phyloP scores from a whole-genome alignment of 2,329 filamentous ascomycete species.

The Whalleya microplaca region DNA sequence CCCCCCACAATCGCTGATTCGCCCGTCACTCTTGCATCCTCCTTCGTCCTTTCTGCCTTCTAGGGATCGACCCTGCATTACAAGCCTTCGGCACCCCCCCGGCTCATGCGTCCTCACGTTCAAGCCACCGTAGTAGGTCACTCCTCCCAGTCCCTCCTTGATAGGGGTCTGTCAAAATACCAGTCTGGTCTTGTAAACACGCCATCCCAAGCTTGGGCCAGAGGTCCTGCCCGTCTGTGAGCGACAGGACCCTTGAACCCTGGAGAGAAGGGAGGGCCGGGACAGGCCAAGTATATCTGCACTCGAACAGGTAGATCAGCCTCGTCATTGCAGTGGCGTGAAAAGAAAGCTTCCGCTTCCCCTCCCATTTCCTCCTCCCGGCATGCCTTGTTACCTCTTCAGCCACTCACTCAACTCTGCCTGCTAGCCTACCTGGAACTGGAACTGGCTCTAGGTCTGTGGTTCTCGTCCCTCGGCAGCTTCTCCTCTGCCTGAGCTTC shows the following conservation, averaged over 20 bases:
- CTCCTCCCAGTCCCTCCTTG: slow-evolving; percentile 21
- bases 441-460: slow-evolving; percentile 14
- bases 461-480: slow-evolving; percentile 12
- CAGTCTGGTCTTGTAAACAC: slow-evolving; percentile 34
- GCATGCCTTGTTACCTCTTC: slow-evolving; percentile 30
- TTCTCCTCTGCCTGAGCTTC: slow-evolving; percentile 20
- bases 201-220: slow-evolving; percentile 34
- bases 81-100: slow-evolving; percentile 28
- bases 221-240: slow-evolving; percentile 29
- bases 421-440: slow-evolving; percentile 14
- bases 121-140: slow-evolving; percentile 26
- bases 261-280: slow-evolving; percentile 27
- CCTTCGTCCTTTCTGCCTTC: slow-evolving; percentile 32
- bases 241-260: slow-evolving; percentile 32
- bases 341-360: slow-evolving; percentile 35
- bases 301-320: slow-evolving; percentile 36
- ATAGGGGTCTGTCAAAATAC: slow-evolving; percentile 30
- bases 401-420: slow-evolving; percentile 33
- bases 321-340: slow-evolving; percentile 37
- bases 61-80: slow-evolving; percentile 40
- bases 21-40: slow-evolving; percentile 33
- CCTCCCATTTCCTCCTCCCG: slow-evolving; percentile 23
- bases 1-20: slow-evolving; percentile 36
- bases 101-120: slow-evolving; percentile 33
- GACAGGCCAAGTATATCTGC: slow-evolving; percentile 32